Evolutionary conservation across 805 yeast species (phyloP).

Genomic region (Sugiyamaella valdiviana): DNA sequence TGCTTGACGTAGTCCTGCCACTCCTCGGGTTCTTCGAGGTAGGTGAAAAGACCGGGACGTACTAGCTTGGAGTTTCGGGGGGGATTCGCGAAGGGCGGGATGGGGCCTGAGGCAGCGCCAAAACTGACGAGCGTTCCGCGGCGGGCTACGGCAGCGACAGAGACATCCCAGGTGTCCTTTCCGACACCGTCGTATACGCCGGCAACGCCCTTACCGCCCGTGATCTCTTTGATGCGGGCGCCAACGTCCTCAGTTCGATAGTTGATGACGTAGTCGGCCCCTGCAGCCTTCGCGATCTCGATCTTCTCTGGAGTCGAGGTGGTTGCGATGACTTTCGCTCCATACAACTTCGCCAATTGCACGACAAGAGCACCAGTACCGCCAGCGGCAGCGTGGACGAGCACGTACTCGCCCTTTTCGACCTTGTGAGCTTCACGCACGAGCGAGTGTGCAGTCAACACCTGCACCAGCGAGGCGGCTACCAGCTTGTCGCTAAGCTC

Average conservation of each 20-base stretch:
- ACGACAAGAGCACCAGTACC: conserved; percentile 75
- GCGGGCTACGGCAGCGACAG: conserved; percentile 50
- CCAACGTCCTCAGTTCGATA: conserved; percentile 30
- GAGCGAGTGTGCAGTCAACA: conserved; percentile 73
- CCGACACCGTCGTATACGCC: conserved; percentile 36
- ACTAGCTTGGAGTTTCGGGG: conserved; percentile 56
- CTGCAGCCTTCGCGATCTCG: conserved; percentile 55
- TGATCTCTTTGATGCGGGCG: conserved; percentile 28
- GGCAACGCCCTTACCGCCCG: conserved; percentile 29
- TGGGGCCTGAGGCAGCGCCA: conserved; percentile 85
- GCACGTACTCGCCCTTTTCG: conserved; percentile 59
- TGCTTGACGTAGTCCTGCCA: conserved; percentile 38
- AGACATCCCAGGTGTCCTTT: conserved; percentile 65
- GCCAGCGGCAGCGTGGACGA: conserved; percentile 93
- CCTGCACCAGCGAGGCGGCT: conserved; percentile 63
- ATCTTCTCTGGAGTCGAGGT: conserved; percentile 76
- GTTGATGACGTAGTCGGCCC: conserved; percentile 66
- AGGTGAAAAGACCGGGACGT: conserved; percentile 57
- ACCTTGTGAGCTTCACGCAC: conserved; percentile 60
- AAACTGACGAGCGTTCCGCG: conserved; percentile 71
- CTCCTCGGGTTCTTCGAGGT: conserved; percentile 49
- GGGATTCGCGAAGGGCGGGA: conserved; percentile 55
- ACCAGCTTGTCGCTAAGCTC: conserved; percentile 40
- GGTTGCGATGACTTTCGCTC: conserved; percentile 79
- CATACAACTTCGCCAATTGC: conserved; percentile 56